Base-by-base conservation (phyloP, 495 filamentous ascomycete species). In the Neurospora sp. region DNA sequence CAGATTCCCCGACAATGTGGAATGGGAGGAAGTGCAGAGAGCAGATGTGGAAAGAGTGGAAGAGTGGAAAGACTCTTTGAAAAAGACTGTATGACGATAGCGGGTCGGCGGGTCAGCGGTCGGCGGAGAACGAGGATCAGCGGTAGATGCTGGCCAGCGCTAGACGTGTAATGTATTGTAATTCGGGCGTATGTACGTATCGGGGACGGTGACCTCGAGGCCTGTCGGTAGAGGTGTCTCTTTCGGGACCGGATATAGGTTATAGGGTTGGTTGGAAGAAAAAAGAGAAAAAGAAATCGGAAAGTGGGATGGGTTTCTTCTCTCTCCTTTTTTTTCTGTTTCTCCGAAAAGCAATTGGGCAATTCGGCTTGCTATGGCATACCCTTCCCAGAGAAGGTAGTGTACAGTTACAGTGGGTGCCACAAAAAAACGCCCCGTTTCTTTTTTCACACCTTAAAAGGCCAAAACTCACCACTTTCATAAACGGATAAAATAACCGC, bases 21-120 rank as follows among this genome's bases (percentile, higher is more conserved):
- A 66, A 35, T 66, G 23, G 27, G 54, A 35, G 27, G 54, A 66
- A 35, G 54, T 66, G 54, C 54, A 66, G 27, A 66, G 27, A 59
- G 54, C 27, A 31, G 54, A 66, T 66, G 54, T 66, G 54, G 54
- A 66, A 62, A 62, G 54, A 7, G 27, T 18, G 54, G 23, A 35
- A 62, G 54, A 62, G 23, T 31, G 54, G 54, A 27, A 59, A 27
- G 23, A 54, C 20, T 6, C 23, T 16, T 16, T 62, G 54, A 66
- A 66, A 66, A 66, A 66, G 54, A 66, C 54, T 66, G 54, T 66
- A 66, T 66, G 54, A 66, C 54, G 54, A 66, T 66, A 31, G 54
- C 54, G 54, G 54, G 27, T 35, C 54, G 54, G 54, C 54, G 12
- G 54, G 27, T 62, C 54, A 62, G 46, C 46, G 46, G 54, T 35